Evolutionary conservation across 75 land plant genomes (phyloP), one percentile per base, ranked within the genome.

Genomic region (Picea sitchensis): DNA sequence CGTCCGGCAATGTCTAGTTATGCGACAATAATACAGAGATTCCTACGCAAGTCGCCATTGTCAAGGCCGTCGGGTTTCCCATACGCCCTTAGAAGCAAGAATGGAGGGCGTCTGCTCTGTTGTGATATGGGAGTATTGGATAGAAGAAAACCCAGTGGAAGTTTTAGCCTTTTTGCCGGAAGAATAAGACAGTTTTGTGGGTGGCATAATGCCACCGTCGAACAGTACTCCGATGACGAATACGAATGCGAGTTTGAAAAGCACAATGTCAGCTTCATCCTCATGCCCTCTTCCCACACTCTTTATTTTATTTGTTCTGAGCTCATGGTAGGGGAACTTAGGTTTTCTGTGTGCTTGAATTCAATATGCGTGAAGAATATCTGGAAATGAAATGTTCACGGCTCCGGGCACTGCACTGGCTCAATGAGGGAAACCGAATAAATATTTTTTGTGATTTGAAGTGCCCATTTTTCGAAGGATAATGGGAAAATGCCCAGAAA

Each of bases 171-270:
- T 67, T 38, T 34, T 34, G 41, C 36, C 71, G 56, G 56, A 51
- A 51, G 56, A 67, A 32, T 67, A 15, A 67, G 71, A 67, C 41
- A 34, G 1, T 82, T 77, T 38, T 82, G 84, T 65, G 86, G 85
- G 2, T 86, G 78, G 56, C 56, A 51, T 51, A 51, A 51, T 9
- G 11, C 56, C 47, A 81, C 88, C 17, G 84, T 68, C 1, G 93
- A 91, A 83, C 91, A 89, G 84, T 91, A 89, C 74, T 91, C 93
- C 11, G 93, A 91, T 51, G 93, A 91, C 47, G 93, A 89, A 65
- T 91, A 91, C 73, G 93, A 84, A 58, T 83, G 89, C 79, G 93
- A 91, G n/a, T 87, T 77, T 32, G 93, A 91, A 65, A 77, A 57
- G 56, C 85, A 88, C 56, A 61, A 65, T 86, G 90, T 90, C 17